Base-by-base conservation (phyloP, 2,329 filamentous ascomycete species). In the Corniculantispora saksenae region DNA sequence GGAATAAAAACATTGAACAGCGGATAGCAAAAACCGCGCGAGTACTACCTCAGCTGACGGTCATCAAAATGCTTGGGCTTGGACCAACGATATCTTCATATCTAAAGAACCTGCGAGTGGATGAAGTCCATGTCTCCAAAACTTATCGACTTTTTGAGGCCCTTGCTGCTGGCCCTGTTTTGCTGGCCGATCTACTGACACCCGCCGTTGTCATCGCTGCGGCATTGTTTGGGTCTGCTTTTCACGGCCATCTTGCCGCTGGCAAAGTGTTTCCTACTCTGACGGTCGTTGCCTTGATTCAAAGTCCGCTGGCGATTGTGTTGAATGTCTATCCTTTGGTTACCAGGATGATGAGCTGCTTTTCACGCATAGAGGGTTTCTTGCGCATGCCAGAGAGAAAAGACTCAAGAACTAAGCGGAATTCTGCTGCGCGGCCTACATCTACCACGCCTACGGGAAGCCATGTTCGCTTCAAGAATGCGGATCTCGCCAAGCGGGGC, bases 61-160 rank as follows among this genome's bases (percentile, higher is more conserved):
- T 8, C 2, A 54, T 65, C 25, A 65, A 65, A 21, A 55, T 55
- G 38, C 21, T 65, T 2, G 63, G 63, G 2, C 35, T 65, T 1
- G 63, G 55, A 3, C 45, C 38, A 10, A 47, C 50, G 10, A n/a
- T 55, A 6, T 35, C n/a, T 7, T 12, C 9, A 21, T 40, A 38
- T 15, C 10, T 63, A 13, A 29, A 63, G 8, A 9, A 8, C 1
- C 53, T 58, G 8, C 61, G 61, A 13, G 15, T 50, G 13, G 17
- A 19, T 1, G 61, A 63, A 19, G 25, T 58, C 8, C 17, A 29
- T 1, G 29, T 21, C 1, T 63, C 61, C 1, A 38, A 27, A 9
- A 21, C 7, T 0, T 50, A 15, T 21, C 61, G 53, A 6, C 21
- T 4, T 1, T 1, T 57, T 12, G 10, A 57, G 40, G 40, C 61